Base-by-base conservation (phyloP, 1,284 basidiomycete species). In the Ustilago curta region DNA sequence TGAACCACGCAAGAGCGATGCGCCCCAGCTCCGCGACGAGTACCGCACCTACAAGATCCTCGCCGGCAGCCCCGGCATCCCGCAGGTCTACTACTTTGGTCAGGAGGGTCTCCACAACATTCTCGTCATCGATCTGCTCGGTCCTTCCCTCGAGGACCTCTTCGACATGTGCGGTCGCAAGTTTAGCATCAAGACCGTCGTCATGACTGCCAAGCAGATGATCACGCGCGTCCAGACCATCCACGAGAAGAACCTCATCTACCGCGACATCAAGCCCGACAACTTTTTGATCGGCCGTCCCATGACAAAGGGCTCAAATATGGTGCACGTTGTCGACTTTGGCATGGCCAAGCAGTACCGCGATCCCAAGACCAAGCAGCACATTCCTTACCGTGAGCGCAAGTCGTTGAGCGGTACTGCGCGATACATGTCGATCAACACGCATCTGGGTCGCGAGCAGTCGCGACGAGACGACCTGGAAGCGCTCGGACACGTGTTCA, bases 341-440 rank as follows among this genome's bases (percentile, higher is more conserved):
- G 95, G 95, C 62, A 96, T 97, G 94, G 95, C 95, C 42, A 97
- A 97, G 87, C 94, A 96, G 86, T 97, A 97, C 85, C 91, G 95
- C 50, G 95, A 97, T 85, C 94, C 94, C 25, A 97, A 95, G 88
- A 95, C 94, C 65, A 95, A 95, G 87, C 93, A 94, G 85, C 95
- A 97, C 87, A 97, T 97, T 71, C 95, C 95, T 29, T 97, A 97
- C 86, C 90, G 95, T 67, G 95, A 97, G 87, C 89, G 94, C 80
- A 97, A 97, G 89, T 93, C 91, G 85, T 87, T 97, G 76, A 93
- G 91, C 67, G 89, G 88, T 32, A 97, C 95, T 3, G 95, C 95
- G 37, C 90, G 95, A 49, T 97, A 97, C 88, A 97, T 97, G 94
- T 92, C 91, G 83, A 97, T 97, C 87, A 97, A 97, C 86, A 97